Percentiles rank a stretch among this genome's conserved stretches.
Evolutionary conservation across 2,329 filamentous ascomycete genomes (phyloP).

Genomic region (Fusarium hostae): DNA sequence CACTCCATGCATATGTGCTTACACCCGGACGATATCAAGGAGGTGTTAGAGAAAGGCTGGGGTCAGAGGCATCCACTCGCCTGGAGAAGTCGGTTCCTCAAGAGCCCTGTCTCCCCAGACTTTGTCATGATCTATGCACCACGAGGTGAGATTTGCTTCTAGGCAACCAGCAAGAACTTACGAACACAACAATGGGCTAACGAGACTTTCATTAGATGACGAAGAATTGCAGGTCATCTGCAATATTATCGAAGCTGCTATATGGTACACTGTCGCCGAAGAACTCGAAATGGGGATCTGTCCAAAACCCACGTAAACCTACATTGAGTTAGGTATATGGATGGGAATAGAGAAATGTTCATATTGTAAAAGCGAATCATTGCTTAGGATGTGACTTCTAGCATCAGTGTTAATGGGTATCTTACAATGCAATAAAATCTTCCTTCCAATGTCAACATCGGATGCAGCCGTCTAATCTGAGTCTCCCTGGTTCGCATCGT

Average conservation of each 20-base stretch:
- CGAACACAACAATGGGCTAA: neutral
- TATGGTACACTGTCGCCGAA: slow-evolving; percentile 71
- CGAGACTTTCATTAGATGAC: slow-evolving; percentile 55
- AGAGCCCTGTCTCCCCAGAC: slow-evolving; percentile 75
- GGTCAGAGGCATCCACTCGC: slow-evolving; percentile 77
- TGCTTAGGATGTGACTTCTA: slow-evolving; percentile 7
- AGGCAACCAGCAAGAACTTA: neutral
- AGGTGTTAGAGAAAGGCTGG: slow-evolving; percentile 81
- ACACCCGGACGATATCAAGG: slow-evolving; percentile 79
- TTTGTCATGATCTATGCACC: slow-evolving; percentile 89
- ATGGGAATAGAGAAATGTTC: neutral
- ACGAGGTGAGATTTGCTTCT: slow-evolving; percentile 55
- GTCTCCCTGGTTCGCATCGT: slow-evolving; percentile 60
- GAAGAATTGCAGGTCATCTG: slow-evolving; percentile 75
- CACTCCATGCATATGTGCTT: slow-evolving; percentile 82
- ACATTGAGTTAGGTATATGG: slow-evolving; percentile 1
- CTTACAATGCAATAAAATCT: slow-evolving; percentile 40
- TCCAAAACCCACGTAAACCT: slow-evolving; percentile 18
- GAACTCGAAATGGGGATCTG: slow-evolving; percentile 51
- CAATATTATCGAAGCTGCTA: slow-evolving; percentile 77
- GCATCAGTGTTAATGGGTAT: slow-evolving; percentile 39
- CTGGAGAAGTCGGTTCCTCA: slow-evolving; percentile 69
- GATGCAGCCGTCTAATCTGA: slow-evolving; percentile 43
- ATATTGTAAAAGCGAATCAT: neutral
- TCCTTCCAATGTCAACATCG: slow-evolving; percentile 1